Evolutionary conservation across 768 basidiomycete species (phyloP), one percentile per base, ranked within the genome.

Genomic region (Lactifluus pinguis): DNA sequence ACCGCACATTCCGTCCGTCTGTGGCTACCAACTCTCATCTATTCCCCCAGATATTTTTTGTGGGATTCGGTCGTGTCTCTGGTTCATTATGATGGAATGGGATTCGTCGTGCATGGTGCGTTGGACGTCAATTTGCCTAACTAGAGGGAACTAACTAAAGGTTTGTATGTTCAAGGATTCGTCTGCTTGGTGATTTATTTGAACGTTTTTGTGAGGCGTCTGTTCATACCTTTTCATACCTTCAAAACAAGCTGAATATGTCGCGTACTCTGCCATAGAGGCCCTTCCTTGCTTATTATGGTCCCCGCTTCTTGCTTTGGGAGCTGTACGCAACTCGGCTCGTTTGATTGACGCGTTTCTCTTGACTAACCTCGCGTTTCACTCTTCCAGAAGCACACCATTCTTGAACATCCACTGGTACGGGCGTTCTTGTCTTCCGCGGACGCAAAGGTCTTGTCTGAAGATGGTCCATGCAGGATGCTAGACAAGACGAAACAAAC

Each of bases 381-480:
- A 17, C 49, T 0, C 39, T 38, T 48, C 17, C 61, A 85, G 84
- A 74, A 88, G 85, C 74, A 95, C 92, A 0, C 81, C 92, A 60
- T 92, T 95, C 73, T 76, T 95, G 63, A 89, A 95, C 67, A 83
- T 89, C 57, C 90, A 94, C 64, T 93, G 91, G 91, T 92, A 65
- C 62, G 76, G 70, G 55, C 15, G 55, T 61, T 14, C 21, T 61
- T 64, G 32, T 49, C 29, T 17, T 34, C 32, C 32, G 32, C 10
- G 42, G 9, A n/a, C 10, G 4, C 14, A 53, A 7, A 3, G 39
- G 11, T 17, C 21, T 5, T n/a, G 19, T 55, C 49, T 45, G 45
- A 55, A 38, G 6, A 47, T 49, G 49, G 36, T 45, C 14, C n/a
- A 48, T 57, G 9, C 53, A 88, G 86, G 84, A 86, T 85, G 72